Percentiles rank a stretch among this genome's conserved stretches.
Evolutionary conservation across 495 filamentous ascomycete species (phyloP).

Genomic region (Friedmanniomyces endolithicus): DNA sequence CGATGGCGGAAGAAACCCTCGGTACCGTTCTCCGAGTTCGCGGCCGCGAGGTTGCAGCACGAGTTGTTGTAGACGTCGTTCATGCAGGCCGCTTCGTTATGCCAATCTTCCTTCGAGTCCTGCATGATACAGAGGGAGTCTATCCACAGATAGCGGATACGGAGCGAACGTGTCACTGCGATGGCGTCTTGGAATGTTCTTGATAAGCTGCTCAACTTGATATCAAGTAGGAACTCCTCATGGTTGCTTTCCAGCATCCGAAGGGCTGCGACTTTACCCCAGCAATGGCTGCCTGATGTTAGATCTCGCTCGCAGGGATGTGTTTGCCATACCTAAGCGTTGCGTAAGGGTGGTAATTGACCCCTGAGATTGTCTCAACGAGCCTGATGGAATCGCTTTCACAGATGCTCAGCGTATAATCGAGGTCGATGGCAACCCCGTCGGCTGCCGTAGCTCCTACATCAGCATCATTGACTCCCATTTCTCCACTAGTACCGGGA

Average conservation of each 20-base stretch:
- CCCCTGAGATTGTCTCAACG: too few relatives aligned
- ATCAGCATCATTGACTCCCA: too few relatives aligned
- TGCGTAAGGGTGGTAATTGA: too few relatives aligned
- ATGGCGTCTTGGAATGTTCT: conserved; percentile 5
- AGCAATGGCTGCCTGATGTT: not conserved
- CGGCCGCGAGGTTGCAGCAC: conserved; percentile 5
- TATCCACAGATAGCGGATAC: not conserved
- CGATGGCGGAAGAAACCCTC: conserved; percentile 4
- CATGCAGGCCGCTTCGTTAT: conserved; percentile 2
- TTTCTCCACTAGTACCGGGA: too few relatives aligned
- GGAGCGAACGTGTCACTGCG: not conserved
- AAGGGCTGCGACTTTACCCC: not conserved
- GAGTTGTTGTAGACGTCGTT: conserved; percentile 3
- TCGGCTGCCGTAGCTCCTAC: too few relatives aligned
- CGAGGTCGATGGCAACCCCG: too few relatives aligned
- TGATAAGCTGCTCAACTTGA: not conserved
- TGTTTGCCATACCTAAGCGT: too few relatives aligned
- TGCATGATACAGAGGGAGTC: conserved; percentile 9
- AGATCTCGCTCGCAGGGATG: too few relatives aligned
- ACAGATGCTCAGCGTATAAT: too few relatives aligned
- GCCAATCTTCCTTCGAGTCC: conserved; percentile 3
- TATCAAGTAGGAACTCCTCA: not conserved
- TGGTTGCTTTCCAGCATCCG: not conserved
- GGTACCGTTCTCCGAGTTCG: not conserved
- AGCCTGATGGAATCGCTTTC: too few relatives aligned